Conservation (phyloP, 1,139 yeast species). For the Maudiozyma humilis region DNA sequence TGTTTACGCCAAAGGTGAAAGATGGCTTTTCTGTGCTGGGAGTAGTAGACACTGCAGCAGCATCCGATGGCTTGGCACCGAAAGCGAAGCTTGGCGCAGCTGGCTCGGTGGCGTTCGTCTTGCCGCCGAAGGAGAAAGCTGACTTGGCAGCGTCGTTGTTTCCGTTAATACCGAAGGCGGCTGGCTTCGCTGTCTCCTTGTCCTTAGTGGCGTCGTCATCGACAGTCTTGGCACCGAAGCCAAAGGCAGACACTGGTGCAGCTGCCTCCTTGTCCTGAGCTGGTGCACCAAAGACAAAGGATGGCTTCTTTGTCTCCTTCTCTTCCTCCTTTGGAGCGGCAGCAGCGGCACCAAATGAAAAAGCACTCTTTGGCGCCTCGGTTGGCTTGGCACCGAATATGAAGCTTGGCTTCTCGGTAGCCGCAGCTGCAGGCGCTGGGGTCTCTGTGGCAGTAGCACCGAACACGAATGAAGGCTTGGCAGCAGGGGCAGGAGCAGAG, state of each 20-base stretch:
- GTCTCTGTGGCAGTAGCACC: neutral
- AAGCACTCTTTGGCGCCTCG: slow-evolving; percentile 18
- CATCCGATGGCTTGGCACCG: slow-evolving; percentile 11
- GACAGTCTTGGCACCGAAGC: slow-evolving; percentile 14
- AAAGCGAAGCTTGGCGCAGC: slow-evolving; percentile 16
- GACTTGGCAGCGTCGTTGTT: slow-evolving; percentile 2
- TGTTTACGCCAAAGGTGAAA: slow-evolving; percentile 23
- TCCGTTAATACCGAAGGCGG: neutral
- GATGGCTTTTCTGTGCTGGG: slow-evolving; percentile 23
- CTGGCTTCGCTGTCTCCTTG: slow-evolving; percentile 2
- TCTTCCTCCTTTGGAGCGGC: neutral
- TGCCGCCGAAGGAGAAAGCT: neutral
- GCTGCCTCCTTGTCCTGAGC: slow-evolving; percentile 2
- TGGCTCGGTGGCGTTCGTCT: neutral
- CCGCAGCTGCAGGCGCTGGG: neutral
- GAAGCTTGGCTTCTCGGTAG: neutral
- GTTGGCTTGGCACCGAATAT: slow-evolving; percentile 4
- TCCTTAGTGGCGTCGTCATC: slow-evolving; percentile 12
- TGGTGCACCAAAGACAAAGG: slow-evolving; percentile 18
- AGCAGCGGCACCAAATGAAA: slow-evolving; percentile 19
- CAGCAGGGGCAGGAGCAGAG: neutral
- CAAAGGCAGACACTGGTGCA: slow-evolving; percentile 26
- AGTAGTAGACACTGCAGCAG: neutral
- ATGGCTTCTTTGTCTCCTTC: slow-evolving; percentile 8
- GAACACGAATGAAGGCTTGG: neutral